Conservation (phyloP, 2,329 filamentous ascomycete genomes). For the Hirsutella minnesotensis region DNA sequence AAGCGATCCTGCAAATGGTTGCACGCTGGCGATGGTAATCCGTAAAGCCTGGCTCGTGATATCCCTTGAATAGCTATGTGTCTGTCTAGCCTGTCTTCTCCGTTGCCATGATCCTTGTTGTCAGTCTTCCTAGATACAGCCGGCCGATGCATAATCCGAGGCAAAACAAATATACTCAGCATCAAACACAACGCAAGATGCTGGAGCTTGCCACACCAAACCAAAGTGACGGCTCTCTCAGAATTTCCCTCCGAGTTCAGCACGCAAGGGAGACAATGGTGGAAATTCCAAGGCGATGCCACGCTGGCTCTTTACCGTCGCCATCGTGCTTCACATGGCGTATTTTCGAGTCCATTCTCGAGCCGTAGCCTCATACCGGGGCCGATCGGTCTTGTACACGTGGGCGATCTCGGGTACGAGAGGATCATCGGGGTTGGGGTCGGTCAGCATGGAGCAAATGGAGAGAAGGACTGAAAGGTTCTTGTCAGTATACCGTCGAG, state of each 20-base stretch:
- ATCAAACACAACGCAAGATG: background rate
- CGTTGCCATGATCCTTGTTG: constrained; percentile 12
- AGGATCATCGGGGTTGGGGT: constrained; percentile 97
- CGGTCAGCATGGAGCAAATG: constrained; percentile 99
- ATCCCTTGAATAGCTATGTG: constrained; percentile 23
- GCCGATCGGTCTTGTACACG: constrained; percentile 98
- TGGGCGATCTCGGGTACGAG: constrained; percentile 98
- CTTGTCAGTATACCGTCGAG: background rate
- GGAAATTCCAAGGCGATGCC: constrained; percentile 15
- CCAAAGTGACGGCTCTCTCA: constrained; percentile 2
- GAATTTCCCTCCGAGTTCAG: constrained; percentile 2
- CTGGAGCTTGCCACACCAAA: background rate
- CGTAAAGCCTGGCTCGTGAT: constrained; percentile 25
- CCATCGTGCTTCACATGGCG: constrained; percentile 54
- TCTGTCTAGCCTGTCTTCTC: constrained; percentile 23
- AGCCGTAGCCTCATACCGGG: constrained; percentile 90
- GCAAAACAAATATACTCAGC: background rate
- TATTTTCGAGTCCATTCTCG: constrained; percentile 99
- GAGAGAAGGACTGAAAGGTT: constrained; percentile 68
- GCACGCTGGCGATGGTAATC: constrained; percentile 21
- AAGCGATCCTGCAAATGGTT: no score
- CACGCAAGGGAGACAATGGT: constrained; percentile 8
- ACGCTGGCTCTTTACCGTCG: constrained; percentile 6
- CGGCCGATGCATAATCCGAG: constrained; percentile 7
- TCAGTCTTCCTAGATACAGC: constrained; percentile 12